Evolutionary conservation across 1,284 basidiomycete species (phyloP), one percentile per base, ranked within the genome.

Genomic region (Xerocomus minutiporus): DNA sequence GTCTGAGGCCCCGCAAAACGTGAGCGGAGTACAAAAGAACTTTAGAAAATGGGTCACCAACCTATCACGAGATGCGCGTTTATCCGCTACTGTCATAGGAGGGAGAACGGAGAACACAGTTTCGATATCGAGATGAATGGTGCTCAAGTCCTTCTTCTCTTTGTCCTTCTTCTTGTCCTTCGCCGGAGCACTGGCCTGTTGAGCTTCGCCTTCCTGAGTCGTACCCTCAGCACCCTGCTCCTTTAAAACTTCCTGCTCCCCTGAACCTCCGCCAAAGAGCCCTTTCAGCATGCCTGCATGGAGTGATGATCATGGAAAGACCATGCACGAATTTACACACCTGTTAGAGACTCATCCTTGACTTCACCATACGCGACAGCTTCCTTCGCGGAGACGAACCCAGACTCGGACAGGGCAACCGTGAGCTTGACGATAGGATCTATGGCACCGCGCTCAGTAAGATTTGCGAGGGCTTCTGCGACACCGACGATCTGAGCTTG

Each of bases 381-480:
- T 39, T 91, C 87, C 25, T 83, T 80, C 23, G 93, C 84, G 4
- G 85, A 83, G 8, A 91, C 73, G 60, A 96, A 86, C 8, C 92
- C 93, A 48, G 89, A 91, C 51, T 92, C 87, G 43, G 91, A 91
- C 35, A 95, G 74, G 23, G 82, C 75, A 49, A 96, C 71, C 0
- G 89, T 92, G 5, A 91, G 84, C 69, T 91, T 91, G 57, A 96
- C 78, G 7, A 92, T 81, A 5, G 80, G 88, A 61, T 86, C 86
- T 31, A 78, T 70, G 25, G 83, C 86, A 23, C 84, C 88, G 4
- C 75, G 76, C 48, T 86, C 86, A 8, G 87, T 91, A 48, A 93
- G 73, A 62, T 91, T 93, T 17, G 71, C 77, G 23, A 90, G 71
- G 5, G 89, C 90, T 55, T 86, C 82, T 4, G 75, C 70, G 38